Percentiles rank a stretch among this genome's conserved stretches.
Conservation (phyloP, 371 early-diverging fungal species). For the Rhizopus sp. region DNA sequence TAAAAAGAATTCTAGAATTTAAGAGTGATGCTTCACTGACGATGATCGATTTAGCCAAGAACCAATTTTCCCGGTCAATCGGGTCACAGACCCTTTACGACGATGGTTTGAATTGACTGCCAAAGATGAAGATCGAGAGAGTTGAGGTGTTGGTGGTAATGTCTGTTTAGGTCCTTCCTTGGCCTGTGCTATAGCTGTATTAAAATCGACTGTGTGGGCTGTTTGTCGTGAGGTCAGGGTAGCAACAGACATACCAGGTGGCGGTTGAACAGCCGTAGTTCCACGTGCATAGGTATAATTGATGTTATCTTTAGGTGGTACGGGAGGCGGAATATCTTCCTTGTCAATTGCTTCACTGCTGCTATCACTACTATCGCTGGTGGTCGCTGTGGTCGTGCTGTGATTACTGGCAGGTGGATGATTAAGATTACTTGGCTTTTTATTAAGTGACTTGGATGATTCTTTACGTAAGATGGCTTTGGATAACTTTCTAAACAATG, state of each 20-base stretch:
- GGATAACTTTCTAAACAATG: slow-evolving; percentile 29
- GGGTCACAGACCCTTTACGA: slow-evolving; percentile 24
- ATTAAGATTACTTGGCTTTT: slow-evolving; percentile 18
- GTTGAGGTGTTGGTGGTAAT: slow-evolving; percentile 9
- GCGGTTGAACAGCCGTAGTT: slow-evolving; percentile 9
- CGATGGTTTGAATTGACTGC: slow-evolving; percentile 6
- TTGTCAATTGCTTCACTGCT: slow-evolving; percentile 1
- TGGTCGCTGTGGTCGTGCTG: not conserved
- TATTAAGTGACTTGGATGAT: slow-evolving; percentile 18
- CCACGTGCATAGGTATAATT: slow-evolving; percentile 5
- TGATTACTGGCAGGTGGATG: not conserved
- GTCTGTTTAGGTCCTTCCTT: not conserved
- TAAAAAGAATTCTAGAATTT: not conserved
- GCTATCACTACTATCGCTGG: slow-evolving; percentile 1
- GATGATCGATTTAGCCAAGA: slow-evolving; percentile 30
- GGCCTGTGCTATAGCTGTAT: slow-evolving; percentile 20
- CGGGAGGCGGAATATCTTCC: slow-evolving; percentile 21
- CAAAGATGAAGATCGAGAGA: slow-evolving; percentile 20
- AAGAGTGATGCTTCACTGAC: slow-evolving; percentile 19
- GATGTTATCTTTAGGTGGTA: slow-evolving; percentile 23
- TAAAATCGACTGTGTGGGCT: slow-evolving; percentile 28
- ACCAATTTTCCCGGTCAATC: slow-evolving; percentile 27
- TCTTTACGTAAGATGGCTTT: slow-evolving; percentile 26
- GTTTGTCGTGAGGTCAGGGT: slow-evolving; percentile 29
- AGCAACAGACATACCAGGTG: slow-evolving; percentile 31